Evolutionary conservation across 2,329 filamentous ascomycete genomes (phyloP).

Genomic region (Bipolaris cookei): DNA sequence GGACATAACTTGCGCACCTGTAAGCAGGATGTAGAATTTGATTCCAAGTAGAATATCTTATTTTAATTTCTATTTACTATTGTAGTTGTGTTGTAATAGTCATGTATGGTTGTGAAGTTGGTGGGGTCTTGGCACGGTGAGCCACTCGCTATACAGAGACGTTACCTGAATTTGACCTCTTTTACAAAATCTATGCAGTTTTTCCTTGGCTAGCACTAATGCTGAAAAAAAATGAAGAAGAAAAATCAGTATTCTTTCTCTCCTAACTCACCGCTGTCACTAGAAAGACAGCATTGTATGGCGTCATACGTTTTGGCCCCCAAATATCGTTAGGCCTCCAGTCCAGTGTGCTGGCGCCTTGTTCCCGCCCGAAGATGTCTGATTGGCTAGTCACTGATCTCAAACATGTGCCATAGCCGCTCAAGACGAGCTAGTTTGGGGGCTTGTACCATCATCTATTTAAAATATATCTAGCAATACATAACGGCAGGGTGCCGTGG

Average conservation of each 20-base stretch:
- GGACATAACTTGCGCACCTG: too few species aligned
- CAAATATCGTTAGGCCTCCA: neutral
- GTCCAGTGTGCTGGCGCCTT: neutral
- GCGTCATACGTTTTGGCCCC: neutral
- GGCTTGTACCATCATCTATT: neutral
- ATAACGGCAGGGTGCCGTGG: neutral
- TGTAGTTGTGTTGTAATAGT: too few species aligned
- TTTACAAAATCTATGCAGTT: too few species aligned
- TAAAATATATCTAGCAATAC: neutral
- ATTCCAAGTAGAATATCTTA: too few species aligned
- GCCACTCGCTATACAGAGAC: too few species aligned
- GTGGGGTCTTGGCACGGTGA: too few species aligned
- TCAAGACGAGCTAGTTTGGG: neutral
- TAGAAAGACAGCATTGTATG: neutral
- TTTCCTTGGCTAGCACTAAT: too few species aligned
- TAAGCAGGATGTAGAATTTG: too few species aligned
- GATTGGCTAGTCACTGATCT: neutral
- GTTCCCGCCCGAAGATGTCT: neutral
- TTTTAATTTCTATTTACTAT: neutral
- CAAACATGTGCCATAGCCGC: neutral
- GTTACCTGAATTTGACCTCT: too few species aligned
- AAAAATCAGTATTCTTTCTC: too few species aligned
- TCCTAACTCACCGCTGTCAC: neutral
- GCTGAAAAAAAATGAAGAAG: too few species aligned
- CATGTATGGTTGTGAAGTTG: too few species aligned